Evolutionary conservation across 2,329 filamentous ascomycete genomes (phyloP).

Genomic region (Elsinoe perseae): DNA sequence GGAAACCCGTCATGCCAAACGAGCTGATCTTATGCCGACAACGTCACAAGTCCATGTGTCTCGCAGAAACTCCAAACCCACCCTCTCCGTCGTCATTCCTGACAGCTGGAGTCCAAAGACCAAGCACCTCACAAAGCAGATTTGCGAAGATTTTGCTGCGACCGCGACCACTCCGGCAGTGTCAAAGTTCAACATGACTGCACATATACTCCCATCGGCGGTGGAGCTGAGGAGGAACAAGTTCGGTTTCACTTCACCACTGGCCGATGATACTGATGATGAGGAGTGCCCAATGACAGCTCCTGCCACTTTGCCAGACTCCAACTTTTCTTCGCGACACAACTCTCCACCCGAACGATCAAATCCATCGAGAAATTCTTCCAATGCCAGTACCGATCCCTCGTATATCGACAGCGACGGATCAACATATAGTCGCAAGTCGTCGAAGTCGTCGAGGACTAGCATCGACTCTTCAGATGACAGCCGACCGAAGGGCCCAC

Average conservation of each 20-base stretch:
- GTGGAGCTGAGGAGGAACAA: neutral
- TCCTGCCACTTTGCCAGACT: neutral
- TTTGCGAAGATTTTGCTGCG: conserved; percentile 8
- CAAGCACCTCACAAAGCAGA: conserved; percentile 5
- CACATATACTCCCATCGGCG: conserved; percentile 9
- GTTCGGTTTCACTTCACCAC: neutral
- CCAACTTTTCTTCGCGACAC: neutral
- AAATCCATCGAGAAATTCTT: conserved; percentile 11
- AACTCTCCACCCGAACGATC: conserved; percentile 3
- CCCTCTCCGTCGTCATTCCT: conserved; percentile 12
- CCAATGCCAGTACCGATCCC: conserved; percentile 9
- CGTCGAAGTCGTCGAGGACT: conserved; percentile 35
- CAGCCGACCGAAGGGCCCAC: neutral
- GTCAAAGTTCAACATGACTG: conserved; percentile 14
- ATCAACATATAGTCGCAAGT: conserved; percentile 33
- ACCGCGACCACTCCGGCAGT: conserved; percentile 9
- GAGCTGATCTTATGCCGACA: neutral
- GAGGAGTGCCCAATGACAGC: conserved; percentile 4
- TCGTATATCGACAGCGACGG: conserved; percentile 22
- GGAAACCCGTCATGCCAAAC: neutral
- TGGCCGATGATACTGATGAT: neutral
- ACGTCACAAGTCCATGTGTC: neutral
- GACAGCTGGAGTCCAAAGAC: conserved; percentile 12
- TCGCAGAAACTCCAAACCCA: conserved; percentile 7
- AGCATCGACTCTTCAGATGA: conserved; percentile 29